Conservation (phyloP, 768 basidiomycete genomes). For the Pleurotus eryngii region DNA sequence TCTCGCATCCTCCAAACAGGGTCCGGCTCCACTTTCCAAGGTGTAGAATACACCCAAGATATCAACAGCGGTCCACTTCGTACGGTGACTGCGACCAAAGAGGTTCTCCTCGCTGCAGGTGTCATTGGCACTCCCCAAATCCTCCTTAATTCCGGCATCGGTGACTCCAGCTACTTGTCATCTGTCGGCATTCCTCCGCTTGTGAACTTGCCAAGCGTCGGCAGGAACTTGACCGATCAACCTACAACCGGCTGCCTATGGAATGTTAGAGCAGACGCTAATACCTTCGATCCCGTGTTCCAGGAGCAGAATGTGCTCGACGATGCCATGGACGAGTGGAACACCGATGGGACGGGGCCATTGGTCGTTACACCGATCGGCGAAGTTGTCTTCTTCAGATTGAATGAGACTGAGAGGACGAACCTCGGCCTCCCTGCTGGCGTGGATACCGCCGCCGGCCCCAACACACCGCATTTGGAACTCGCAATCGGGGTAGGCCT, state of each 20-base stretch:
- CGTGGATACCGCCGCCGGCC: conserved; percentile 11
- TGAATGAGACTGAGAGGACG: conserved; percentile 9
- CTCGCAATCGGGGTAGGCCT: conserved; percentile 26
- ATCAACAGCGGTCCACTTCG: neutral
- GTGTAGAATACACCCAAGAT: conserved; percentile 17
- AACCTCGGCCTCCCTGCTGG: conserved; percentile 7
- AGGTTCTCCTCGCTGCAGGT: conserved; percentile 30
- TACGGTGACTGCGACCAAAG: conserved; percentile 20
- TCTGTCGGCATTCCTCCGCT: conserved; percentile 12
- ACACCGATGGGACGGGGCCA: conserved; percentile 12
- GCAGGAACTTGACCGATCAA: conserved; percentile 20
- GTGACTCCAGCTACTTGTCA: conserved; percentile 13
- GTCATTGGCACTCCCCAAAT: conserved; percentile 25
- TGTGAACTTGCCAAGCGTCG: conserved; percentile 17
- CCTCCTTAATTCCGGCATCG: conserved; percentile 22
- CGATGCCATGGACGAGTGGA: conserved; percentile 13
- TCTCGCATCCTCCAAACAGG: conserved; percentile 20
- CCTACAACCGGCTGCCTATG: neutral
- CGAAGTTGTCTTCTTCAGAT: conserved; percentile 8
- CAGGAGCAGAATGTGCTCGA: neutral
- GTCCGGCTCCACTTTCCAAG: conserved; percentile 15
- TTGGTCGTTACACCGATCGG: conserved; percentile 2
- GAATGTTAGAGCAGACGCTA: neutral
- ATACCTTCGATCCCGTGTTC: conserved; percentile 3
- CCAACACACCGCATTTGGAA: conserved; percentile 18